Evolutionary conservation across 2,329 filamentous ascomycete genomes (phyloP).

Genomic region (Teratosphaeria nubilosa): DNA sequence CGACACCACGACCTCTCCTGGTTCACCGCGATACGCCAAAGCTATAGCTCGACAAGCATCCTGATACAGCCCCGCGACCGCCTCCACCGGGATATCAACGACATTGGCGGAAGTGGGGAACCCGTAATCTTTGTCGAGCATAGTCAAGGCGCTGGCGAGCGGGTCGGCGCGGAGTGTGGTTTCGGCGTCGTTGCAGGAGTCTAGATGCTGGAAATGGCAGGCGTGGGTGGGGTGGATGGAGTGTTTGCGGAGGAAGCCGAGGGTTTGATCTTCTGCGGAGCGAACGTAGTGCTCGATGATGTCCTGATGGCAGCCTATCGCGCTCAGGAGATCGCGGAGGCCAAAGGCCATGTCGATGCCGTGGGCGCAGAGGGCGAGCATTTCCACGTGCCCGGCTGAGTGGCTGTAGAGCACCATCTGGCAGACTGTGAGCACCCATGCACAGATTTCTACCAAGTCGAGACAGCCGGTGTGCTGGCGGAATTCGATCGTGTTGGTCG

Average conservation of each 20-base stretch:
- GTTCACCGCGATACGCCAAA: background rate
- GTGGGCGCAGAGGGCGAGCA: constrained; percentile 2
- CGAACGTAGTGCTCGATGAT: background rate
- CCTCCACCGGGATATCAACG: background rate
- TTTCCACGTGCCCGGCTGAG: background rate
- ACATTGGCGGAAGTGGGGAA: background rate
- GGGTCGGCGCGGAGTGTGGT: background rate
- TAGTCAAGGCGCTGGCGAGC: background rate
- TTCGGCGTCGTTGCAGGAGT: background rate
- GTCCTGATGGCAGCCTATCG: background rate
- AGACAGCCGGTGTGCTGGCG: constrained; percentile 21
- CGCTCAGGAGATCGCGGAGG: background rate
- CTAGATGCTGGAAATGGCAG: background rate
- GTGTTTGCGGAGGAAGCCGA: background rate
- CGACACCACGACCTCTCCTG: background rate
- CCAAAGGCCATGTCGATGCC: background rate
- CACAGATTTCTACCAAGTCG: constrained; percentile 12
- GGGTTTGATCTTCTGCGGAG: background rate
- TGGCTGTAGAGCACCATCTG: constrained; percentile 3
- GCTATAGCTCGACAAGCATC: background rate
- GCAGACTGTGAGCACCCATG: constrained; percentile 9
- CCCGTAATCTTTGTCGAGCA: background rate
- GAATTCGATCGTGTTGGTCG: constrained; percentile 20
- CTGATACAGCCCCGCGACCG: background rate
- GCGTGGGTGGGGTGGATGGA: background rate